Evolutionary conservation across 306 rosid genomes (phyloP).

Genomic region (Cucurbita moschata): DNA sequence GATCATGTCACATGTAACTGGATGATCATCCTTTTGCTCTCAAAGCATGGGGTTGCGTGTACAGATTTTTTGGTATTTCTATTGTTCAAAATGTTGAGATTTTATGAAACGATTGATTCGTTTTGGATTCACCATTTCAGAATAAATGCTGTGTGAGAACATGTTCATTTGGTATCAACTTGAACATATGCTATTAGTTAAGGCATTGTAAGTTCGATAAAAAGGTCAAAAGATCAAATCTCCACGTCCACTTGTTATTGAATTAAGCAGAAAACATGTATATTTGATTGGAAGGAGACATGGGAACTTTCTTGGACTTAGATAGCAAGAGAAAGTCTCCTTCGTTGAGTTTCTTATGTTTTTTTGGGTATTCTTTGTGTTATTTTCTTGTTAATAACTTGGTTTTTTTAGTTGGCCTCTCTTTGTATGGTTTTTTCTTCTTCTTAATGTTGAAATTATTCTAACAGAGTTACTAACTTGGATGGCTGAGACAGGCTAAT

Average conservation of each 20-base stretch:
- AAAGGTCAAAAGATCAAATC: not conserved
- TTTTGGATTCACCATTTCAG: not conserved
- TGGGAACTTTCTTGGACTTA: not conserved
- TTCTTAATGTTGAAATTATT: not conserved
- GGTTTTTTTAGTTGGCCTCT: not conserved
- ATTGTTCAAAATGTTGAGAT: not conserved
- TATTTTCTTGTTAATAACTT: not conserved
- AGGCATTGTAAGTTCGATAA: not conserved
- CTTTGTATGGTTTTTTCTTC: not conserved
- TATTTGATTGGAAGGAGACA: not conserved
- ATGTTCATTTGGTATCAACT: not conserved
- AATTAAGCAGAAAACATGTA: not conserved
- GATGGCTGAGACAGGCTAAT: not conserved
- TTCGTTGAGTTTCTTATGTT: not conserved
- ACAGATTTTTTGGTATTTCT: not conserved
- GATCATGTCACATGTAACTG: not conserved
- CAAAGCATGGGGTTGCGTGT: not conserved
- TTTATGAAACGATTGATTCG: not conserved
- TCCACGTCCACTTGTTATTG: not conserved
- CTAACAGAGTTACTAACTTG: not conserved
- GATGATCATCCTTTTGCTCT: not conserved
- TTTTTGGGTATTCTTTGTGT: not conserved
- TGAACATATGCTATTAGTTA: not conserved
- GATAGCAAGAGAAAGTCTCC: not conserved
- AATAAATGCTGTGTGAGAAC: not conserved